These are phyloP conservation scores for Leishmania martiniquensis DNA, from an alignment of 208 protist genomes.

Conservation along the genomic window DNA sequence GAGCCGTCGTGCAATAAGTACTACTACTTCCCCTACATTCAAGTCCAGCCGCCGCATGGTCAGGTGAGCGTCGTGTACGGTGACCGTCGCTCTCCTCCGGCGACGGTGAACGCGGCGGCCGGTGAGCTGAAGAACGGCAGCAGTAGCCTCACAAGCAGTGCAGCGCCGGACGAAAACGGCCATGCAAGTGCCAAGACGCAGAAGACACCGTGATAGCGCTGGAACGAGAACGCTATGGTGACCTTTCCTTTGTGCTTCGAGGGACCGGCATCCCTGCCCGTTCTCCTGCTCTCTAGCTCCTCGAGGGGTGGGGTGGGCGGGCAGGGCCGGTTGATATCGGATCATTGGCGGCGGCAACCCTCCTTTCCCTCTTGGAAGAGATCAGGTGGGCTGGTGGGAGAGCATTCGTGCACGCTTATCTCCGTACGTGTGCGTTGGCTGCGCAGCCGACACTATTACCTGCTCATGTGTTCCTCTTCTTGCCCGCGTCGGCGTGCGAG, in stretches of 20 bases:
- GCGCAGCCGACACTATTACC: conserved; percentile 9
- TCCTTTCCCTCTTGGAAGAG: neutral
- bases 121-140: conserved; percentile 34
- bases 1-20: conserved; percentile 89
- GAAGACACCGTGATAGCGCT: neutral
- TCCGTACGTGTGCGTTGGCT: conserved; percentile 1
- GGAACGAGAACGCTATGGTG: too few relatives aligned
- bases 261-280: neutral
- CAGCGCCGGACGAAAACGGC: neutral
- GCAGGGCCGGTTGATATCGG: neutral
- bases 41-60: conserved; percentile 88
- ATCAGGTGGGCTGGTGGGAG: neutral
- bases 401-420: conserved; percentile 6
- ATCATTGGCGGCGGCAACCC: neutral
- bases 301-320: neutral
- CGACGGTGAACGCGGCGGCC: conserved; percentile 35
- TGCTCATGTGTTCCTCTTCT: neutral
- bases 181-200: neutral
- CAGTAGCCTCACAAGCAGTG: neutral
- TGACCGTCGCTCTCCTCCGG: conserved; percentile 57
- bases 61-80: conserved; percentile 87
- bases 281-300: neutral
- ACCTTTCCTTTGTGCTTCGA: neutral
- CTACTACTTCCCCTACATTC: conserved; percentile 93
- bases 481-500: neutral